Evolutionary conservation across 148 eudicot genomes (phyloP).

Genomic region (Spergularia marina): DNA sequence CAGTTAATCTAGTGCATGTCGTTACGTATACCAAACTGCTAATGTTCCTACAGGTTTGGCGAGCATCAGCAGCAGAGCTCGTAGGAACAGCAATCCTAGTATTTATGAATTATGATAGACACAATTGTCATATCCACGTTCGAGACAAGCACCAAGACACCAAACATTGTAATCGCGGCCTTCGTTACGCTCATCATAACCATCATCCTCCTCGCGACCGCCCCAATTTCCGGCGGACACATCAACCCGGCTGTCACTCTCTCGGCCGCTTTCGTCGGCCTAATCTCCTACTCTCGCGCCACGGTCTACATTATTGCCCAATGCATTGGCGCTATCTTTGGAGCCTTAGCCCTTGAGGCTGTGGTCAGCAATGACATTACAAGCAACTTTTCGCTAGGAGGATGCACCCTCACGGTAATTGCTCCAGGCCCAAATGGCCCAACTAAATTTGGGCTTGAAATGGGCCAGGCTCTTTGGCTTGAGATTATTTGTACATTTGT

Average conservation of each 20-base stretch:
- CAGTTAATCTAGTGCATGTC: too few species aligned
- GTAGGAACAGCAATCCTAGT: slow-evolving; percentile 30
- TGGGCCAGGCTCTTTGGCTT: slow-evolving; percentile 28
- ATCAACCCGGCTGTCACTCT: slow-evolving; percentile 26
- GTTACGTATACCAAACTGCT: too few species aligned
- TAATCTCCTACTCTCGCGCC: slow-evolving; percentile 29
- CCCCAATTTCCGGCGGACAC: slow-evolving; percentile 30
- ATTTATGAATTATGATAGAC: slow-evolving; percentile 33
- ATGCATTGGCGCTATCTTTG: slow-evolving; percentile 28
- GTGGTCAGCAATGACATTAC: slow-evolving; percentile 20
- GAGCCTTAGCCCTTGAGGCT: slow-evolving; percentile 28
- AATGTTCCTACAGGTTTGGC: slow-evolving; percentile 26
- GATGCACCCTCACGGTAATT: slow-evolving; percentile 24
- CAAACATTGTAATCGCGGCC: slow-evolving; percentile 24
- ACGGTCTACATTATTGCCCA: slow-evolving; percentile 29
- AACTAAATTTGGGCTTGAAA: slow-evolving; percentile 16
- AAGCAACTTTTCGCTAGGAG: slow-evolving; percentile 23
- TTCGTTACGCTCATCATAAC: slow-evolving; percentile 22
- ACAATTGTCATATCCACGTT: slow-evolving; percentile 25
- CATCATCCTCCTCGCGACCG: slow-evolving; percentile 27
- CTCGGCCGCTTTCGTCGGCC: slow-evolving; percentile 31
- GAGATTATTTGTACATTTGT: slow-evolving; percentile 30
- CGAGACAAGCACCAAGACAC: slow-evolving; percentile 21
- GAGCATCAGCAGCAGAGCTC: slow-evolving; percentile 30
- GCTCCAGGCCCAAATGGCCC: slow-evolving; percentile 27